A percentile compares a stretch with the other conserved stretches of the same genome.
phyloP scores from a whole-genome alignment of 2,329 filamentous ascomycete species.

The Aspergillus glaucus region DNA sequence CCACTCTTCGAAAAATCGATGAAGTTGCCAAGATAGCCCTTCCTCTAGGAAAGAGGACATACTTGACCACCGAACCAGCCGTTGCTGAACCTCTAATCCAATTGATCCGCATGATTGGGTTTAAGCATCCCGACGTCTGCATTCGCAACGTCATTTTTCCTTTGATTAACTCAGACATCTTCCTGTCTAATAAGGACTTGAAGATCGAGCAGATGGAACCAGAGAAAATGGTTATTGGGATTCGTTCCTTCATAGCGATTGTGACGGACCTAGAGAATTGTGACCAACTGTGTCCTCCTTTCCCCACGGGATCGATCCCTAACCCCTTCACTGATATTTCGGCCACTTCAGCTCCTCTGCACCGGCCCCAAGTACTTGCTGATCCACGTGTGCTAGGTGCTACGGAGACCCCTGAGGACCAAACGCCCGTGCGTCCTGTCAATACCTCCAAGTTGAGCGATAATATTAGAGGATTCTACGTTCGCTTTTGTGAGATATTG shows the following conservation, averaged over 20 bases:
- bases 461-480: slow-evolving; percentile 75
- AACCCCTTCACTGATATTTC: slow-evolving; percentile 33
- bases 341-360: slow-evolving; percentile 24
- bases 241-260: slow-evolving; percentile 85
- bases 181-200: slow-evolving; percentile 67
- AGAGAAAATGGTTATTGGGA: slow-evolving; percentile 95
- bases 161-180: slow-evolving; percentile 86
- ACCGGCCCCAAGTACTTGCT: slow-evolving; percentile 32
- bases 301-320: slow-evolving; percentile 59
- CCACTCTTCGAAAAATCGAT: slow-evolving; percentile 72
- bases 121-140: slow-evolving; percentile 87
- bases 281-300: slow-evolving; percentile 70
- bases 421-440: slow-evolving; percentile 43
- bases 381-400: slow-evolving; percentile 26
- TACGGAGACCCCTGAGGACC: slow-evolving; percentile 23
- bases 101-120: slow-evolving; percentile 89
- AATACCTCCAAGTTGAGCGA: slow-evolving; percentile 62
- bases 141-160: slow-evolving; percentile 92
- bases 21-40: slow-evolving; percentile 82
- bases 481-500: slow-evolving; percentile 87
- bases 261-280: slow-evolving; percentile 88
- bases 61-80: slow-evolving; percentile 74
- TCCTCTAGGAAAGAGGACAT: slow-evolving; percentile 70
- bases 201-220: slow-evolving; percentile 91
- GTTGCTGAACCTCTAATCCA: slow-evolving; percentile 88